Evolutionary conservation across 345 rosid species (phyloP).

Genomic region (Trapa incisa): DNA sequence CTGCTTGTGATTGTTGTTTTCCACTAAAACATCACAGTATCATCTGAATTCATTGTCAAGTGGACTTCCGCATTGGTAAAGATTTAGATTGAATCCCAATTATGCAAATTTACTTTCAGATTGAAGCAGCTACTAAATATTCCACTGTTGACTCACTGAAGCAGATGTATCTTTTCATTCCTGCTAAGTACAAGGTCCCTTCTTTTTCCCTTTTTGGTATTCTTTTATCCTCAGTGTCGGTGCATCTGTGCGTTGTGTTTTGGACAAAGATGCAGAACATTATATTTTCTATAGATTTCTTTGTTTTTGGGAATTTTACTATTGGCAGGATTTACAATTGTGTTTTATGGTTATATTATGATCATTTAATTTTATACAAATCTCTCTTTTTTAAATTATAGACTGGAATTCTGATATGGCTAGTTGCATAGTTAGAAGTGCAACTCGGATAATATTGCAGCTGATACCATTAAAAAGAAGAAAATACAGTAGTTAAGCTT

Average conservation of each 20-base stretch:
- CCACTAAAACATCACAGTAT: not conserved
- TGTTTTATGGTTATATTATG: not conserved
- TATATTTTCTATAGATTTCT: not conserved
- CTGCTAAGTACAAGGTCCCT: slow-evolving; percentile 77
- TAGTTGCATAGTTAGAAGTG: not conserved
- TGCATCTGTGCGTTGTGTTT: not conserved
- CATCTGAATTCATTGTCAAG: not conserved
- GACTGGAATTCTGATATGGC: not conserved
- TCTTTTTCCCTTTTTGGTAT: slow-evolving; percentile 5
- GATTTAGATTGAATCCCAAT: slow-evolving; percentile 4
- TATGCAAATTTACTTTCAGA: slow-evolving; percentile 29
- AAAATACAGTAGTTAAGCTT: not conserved
- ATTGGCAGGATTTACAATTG: not conserved
- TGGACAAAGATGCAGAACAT: not conserved
- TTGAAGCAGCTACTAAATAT: slow-evolving; percentile 87
- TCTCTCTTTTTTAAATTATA: not conserved
- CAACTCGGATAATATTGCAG: not conserved
- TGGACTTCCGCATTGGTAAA: slow-evolving; percentile 4
- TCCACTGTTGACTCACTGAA: slow-evolving; percentile 86
- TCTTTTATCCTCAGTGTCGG: not conserved
- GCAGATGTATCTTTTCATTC: slow-evolving; percentile 64
- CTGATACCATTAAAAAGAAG: too few relatives aligned
- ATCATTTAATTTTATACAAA: not conserved
- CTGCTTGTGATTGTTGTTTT: not conserved
- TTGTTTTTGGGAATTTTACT: not conserved